Conservation (phyloP, 2,329 filamentous ascomycete genomes). For the Fusarium citri region DNA sequence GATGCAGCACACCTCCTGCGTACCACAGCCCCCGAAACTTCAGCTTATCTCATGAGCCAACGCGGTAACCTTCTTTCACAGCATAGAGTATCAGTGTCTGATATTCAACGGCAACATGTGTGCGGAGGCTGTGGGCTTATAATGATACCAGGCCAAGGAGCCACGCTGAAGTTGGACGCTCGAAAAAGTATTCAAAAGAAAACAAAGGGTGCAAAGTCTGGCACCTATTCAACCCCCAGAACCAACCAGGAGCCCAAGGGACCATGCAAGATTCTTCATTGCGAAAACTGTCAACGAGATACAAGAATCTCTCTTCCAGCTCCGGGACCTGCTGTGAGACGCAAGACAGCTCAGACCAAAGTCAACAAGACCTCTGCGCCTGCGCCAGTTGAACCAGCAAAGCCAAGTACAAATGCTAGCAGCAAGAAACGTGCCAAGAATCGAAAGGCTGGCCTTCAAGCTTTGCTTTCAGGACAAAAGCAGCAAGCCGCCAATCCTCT, state of each 20-base stretch:
- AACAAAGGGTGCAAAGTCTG: conserved; percentile 12
- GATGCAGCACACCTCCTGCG: conserved; percentile 70
- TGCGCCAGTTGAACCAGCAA: conserved; percentile 44
- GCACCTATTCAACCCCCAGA: conserved; percentile 3
- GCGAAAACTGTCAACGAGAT: conserved; percentile 58
- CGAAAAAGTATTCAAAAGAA: conserved; percentile 21
- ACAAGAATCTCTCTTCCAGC: conserved; percentile 57
- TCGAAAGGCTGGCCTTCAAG: conserved; percentile 74
- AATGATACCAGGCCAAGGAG: conserved; percentile 64
- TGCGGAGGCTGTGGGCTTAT: conserved; percentile 72
- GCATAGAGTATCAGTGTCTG: conserved; percentile 57
- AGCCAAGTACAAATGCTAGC: conserved; percentile 62
- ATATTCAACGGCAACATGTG: conserved; percentile 64
- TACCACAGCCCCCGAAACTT: conserved; percentile 64
- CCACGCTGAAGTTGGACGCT: conserved; percentile 54
- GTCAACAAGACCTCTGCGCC: conserved; percentile 32
- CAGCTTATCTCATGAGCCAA: conserved; percentile 69
- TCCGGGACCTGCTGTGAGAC: conserved; percentile 50
- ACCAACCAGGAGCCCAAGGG: conserved; percentile 33
- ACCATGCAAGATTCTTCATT: conserved; percentile 57
- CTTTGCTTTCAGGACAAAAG: conserved; percentile 67
- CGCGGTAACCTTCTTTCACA: conserved; percentile 63
- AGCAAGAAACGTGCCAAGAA: conserved; percentile 75
- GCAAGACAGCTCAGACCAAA: conserved; percentile 30
- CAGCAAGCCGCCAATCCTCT: conserved; percentile 58